These are phyloP conservation scores for Globisporangium cystogenes DNA, from an alignment of 352 stramenopile species.

Conservation along the genomic window DNA sequence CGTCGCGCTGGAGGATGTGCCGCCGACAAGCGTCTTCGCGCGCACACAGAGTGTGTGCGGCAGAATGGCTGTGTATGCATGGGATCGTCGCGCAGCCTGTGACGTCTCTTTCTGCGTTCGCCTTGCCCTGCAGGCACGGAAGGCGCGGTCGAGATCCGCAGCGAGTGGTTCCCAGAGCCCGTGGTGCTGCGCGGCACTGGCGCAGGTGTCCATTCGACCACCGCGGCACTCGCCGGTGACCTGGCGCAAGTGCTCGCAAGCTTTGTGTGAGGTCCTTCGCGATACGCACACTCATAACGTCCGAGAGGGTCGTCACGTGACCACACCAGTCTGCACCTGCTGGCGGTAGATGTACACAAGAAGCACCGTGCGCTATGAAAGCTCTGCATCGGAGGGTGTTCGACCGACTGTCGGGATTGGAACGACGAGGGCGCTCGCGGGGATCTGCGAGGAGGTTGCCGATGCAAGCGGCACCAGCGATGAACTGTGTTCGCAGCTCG, in stretches of 20 bases:
- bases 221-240: slow-evolving; percentile 48
- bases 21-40: slow-evolving; percentile 27
- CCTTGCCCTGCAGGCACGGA: slow-evolving; percentile 31
- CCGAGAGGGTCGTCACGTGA: no score
- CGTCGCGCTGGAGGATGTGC: slow-evolving; percentile 29
- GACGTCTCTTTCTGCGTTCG: neutral
- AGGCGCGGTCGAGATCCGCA: slow-evolving; percentile 52
- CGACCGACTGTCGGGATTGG: no score
- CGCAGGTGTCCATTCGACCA: slow-evolving; percentile 52
- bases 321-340: no score
- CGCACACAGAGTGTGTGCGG: slow-evolving; percentile 14
- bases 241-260: slow-evolving; percentile 15
- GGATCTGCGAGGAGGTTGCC: no score
- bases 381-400: no score
- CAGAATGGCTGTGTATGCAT: neutral
- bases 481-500: no score
- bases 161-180: slow-evolving; percentile 50
- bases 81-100: neutral
- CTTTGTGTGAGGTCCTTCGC: neutral
- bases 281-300: no score
- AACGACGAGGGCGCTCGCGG: no score
- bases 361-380: no score
- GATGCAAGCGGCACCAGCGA: no score
- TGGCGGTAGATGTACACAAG: no score
- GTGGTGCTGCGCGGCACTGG: slow-evolving; percentile 56